phyloP scores from a whole-genome alignment of 164 flowering plant species.

The Stephania cephalantha region DNA sequence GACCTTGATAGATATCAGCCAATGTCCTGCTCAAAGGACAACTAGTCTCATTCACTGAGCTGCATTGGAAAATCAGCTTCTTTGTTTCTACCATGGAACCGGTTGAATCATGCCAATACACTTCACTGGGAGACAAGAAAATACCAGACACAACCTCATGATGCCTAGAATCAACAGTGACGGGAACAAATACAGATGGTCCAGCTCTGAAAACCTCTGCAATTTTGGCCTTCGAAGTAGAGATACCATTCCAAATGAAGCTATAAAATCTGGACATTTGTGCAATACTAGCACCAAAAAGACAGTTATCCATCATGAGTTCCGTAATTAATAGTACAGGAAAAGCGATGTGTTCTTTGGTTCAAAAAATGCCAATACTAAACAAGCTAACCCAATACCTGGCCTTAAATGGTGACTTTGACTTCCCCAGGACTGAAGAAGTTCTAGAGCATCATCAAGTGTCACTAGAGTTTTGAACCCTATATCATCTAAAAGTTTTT shows the following conservation, averaged over 20 bases:
- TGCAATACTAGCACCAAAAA: constrained; percentile 45
- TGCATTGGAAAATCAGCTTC: constrained; percentile 19
- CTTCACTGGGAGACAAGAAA: constrained; percentile 53
- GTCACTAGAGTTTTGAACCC: constrained; percentile 76
- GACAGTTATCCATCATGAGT: neutral
- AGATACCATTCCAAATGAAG: constrained; percentile 58
- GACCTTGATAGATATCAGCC: constrained; percentile 57
- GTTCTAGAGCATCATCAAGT: constrained; percentile 44
- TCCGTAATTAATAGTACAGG: neutral
- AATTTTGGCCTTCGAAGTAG: constrained; percentile 33
- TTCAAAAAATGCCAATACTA: neutral
- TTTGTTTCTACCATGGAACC: constrained; percentile 41
- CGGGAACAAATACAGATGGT: constrained; percentile 79
- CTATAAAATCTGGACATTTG: constrained; percentile 82
- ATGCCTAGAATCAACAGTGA: constrained; percentile 22
- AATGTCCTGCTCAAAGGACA: constrained; percentile 35
- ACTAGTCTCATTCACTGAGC: constrained; percentile 8
- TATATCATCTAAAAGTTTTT: constrained; percentile 41
- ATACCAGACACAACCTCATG: constrained; percentile 59
- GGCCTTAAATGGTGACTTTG: constrained; percentile 47
- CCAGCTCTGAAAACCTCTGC: constrained; percentile 36
- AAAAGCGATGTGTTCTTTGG: neutral
- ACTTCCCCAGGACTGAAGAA: constrained; percentile 47
- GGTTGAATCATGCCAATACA: constrained; percentile 79
- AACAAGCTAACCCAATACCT: constrained; percentile 39